These are phyloP conservation scores for Botrytis deweyae DNA, from an alignment of 2,329 filamentous ascomycete genomes.

Conservation along the genomic window DNA sequence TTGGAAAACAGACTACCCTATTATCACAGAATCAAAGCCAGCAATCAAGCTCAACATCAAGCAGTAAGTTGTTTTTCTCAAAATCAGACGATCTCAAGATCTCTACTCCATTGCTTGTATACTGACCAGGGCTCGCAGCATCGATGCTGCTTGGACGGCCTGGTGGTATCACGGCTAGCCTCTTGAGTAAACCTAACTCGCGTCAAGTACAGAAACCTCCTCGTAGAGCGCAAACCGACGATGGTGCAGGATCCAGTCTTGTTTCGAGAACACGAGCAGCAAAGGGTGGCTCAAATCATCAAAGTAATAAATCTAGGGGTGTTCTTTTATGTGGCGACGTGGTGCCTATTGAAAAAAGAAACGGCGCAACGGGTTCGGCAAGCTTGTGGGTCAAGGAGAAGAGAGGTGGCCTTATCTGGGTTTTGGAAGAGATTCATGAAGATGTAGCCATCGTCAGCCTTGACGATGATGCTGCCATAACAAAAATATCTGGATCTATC, in stretches of 20 bases:
- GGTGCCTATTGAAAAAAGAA: constrained; percentile 95
- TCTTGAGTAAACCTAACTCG: constrained; percentile 72
- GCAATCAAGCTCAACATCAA: constrained; percentile 38
- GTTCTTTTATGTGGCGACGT: constrained; percentile 95
- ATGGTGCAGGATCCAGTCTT: constrained; percentile 52
- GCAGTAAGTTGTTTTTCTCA: constrained; percentile 21
- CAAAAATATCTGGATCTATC: constrained; percentile 70
- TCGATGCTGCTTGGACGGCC: constrained; percentile 66
- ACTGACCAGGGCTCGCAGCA: constrained; percentile 29
- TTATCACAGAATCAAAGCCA: constrained; percentile 31
- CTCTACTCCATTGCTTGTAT: not conserved
- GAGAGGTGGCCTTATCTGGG: constrained; percentile 90
- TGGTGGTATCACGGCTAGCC: constrained; percentile 76
- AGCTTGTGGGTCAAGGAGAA: constrained; percentile 99
- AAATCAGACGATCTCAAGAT: not conserved
- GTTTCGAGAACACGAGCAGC: constrained; percentile 44
- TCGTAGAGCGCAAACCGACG: constrained; percentile 63
- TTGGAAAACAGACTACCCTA: constrained; percentile 28
- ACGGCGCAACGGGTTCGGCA: constrained; percentile 86
- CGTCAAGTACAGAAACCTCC: constrained; percentile 49
- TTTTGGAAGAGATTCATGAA: constrained; percentile 95
- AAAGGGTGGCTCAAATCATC: constrained; percentile 56
- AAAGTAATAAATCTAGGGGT: constrained; percentile 75
- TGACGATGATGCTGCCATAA: constrained; percentile 74
- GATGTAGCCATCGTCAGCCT: constrained; percentile 78